A percentile compares a stretch with the other conserved stretches of the same genome.
Conservation (phyloP, 805 yeast species). For the Cyberlindnera bimundalis region DNA sequence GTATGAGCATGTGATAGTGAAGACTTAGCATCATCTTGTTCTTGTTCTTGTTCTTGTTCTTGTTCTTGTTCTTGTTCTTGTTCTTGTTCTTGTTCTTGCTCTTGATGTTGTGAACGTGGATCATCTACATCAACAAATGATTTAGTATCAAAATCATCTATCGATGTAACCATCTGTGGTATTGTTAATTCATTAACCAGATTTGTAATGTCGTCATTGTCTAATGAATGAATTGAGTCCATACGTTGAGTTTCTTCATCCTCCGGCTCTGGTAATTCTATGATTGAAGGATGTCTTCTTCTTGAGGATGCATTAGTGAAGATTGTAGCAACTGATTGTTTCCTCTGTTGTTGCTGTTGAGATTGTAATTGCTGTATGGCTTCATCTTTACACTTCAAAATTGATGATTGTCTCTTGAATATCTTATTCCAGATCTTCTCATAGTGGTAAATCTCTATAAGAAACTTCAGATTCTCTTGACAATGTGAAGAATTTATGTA, state of each 20-base stretch:
- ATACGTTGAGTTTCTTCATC: constrained; percentile 3
- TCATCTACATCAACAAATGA: constrained; percentile 20
- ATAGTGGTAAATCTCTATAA: constrained; percentile 43
- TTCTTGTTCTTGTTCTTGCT: too few relatives aligned
- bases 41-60: too few relatives aligned
- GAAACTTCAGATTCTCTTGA: constrained; percentile 42
- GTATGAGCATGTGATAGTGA: constrained; percentile 8
- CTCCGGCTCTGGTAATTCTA: constrained; percentile 15
- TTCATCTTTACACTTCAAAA: constrained; percentile 30
- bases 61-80: too few relatives aligned
- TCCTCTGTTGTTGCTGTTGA: constrained; percentile 16
- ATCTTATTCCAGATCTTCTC: constrained; percentile 39
- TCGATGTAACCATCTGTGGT: constrained; percentile 18
- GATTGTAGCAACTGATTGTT: constrained; percentile 22
- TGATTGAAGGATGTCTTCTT: constrained; percentile 22
- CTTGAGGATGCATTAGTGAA: constrained; percentile 18
- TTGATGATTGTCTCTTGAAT: constrained; percentile 31
- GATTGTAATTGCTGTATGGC: constrained; percentile 12
- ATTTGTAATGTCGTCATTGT: constrained; percentile 12
- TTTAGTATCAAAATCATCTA: constrained; percentile 21
- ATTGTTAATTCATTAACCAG: constrained; percentile 14
- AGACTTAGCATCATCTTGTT: too few relatives aligned
- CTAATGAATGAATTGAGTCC: constrained; percentile 14
- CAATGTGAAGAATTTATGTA: constrained; percentile 40
- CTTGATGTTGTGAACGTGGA: constrained; percentile 1